Conservation (phyloP, 1,284 basidiomycete species). For the Cutaneotrichosporon cavernicola region DNA sequence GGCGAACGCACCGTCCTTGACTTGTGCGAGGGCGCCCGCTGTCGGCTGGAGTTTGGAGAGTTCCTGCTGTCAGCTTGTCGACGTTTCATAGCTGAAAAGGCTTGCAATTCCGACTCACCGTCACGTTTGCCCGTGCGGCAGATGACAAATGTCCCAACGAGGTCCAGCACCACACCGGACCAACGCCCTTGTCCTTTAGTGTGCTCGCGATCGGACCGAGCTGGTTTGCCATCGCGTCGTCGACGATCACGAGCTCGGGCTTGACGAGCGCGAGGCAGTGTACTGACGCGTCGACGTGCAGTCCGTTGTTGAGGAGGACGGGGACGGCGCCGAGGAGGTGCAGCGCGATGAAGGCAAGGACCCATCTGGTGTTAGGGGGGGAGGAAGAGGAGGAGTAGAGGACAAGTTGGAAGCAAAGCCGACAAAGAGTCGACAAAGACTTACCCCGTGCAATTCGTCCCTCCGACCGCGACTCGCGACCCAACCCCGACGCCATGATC, state of each 20-base stretch:
- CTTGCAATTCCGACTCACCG: not conserved
- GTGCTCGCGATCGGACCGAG: slow-evolving; percentile 23
- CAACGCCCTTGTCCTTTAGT: slow-evolving; percentile 13
- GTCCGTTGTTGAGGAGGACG: slow-evolving; percentile 36
- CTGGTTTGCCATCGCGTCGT: slow-evolving; percentile 33
- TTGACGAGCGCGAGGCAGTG: slow-evolving; percentile 36
- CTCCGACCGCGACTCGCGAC: slow-evolving; percentile 41
- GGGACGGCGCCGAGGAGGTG: slow-evolving; percentile 42
- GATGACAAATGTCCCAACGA: slow-evolving; percentile 2
- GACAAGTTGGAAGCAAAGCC: no score
- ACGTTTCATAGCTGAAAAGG: not conserved
- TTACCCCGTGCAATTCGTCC: slow-evolving; percentile 37
- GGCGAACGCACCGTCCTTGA: slow-evolving; percentile 20
- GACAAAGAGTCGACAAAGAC: no score
- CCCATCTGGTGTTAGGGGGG: slow-evolving; percentile 31
- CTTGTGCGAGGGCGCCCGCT: not conserved
- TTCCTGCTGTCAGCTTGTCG: slow-evolving; percentile 11
- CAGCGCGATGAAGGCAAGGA: slow-evolving; percentile 38
- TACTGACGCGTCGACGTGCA: slow-evolving; percentile 25
- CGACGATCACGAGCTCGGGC: slow-evolving; percentile 40
- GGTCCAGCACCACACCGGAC: slow-evolving; percentile 16
- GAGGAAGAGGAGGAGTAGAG: no score
- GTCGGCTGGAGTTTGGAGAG: not conserved
- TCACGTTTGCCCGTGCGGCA: not conserved
- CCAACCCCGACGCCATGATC: slow-evolving; percentile 35